Base-by-base conservation (phyloP, 441 rosid genomes). In the Bocquillonia castaneifolia region DNA sequence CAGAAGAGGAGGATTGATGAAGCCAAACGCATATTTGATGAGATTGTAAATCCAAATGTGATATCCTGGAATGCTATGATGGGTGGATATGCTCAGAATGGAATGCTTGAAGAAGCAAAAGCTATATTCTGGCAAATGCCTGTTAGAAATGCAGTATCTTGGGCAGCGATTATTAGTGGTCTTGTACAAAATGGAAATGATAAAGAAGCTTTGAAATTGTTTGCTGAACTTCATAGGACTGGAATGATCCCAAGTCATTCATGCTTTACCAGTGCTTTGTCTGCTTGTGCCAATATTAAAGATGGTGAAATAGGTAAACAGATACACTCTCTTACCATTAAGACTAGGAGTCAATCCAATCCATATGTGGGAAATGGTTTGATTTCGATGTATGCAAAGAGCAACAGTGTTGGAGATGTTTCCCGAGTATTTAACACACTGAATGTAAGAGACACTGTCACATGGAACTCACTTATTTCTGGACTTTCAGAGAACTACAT, bases 151-250 rank as follows among this genome's bases (percentile, higher is more conserved):
- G 69, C 84, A 25, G 89, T 87, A 73, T 88, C 93, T 60, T 88
- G 92, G 93, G 89, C 89, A 0, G 90, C 94, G 65, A 86, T 90
- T 84, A 82, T 90, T n/a, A 79, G 90, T 26, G 92, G 91, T 64
- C 79, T 82, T 70, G 80, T 83, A 59, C 81, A 92, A 87, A 88
- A 84, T 70, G 89, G 86, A 66, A 77, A 71, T 14, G 72, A 72
- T 52, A 54, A 71, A 77, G 91, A 90, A 76, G 89, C 89, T 1
- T 72, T 84, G 72, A 1, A 75, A 62, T 78, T 84, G 51, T 88
- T 88, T 71, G 70, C 80, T 26, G 79, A 77, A 42, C 82, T 84
- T 87, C 81, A 71, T 64, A 69, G 69, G 64, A 73, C 56, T 66
- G 58, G 63, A 60, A 74, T 76, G 7, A 14, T 76, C 40, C 92